Base-by-base conservation (phyloP, 352 stramenopile genomes). In the Peronospora farinosa region DNA sequence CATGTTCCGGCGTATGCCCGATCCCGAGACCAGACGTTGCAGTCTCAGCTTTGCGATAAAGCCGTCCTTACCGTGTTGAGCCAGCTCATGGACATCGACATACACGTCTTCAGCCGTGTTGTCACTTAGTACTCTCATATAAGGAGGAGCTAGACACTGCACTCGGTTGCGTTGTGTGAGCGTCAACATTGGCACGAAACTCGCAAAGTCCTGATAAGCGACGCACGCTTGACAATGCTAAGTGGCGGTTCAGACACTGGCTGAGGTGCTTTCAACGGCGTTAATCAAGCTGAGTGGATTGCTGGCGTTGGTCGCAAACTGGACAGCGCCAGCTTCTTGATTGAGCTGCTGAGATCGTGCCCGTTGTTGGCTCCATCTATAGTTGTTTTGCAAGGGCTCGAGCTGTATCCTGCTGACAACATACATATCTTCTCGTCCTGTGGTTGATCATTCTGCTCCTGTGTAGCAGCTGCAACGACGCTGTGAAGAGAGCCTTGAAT, bases 21-120 rank as follows among this genome's bases (percentile, higher is more conserved):
- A 64, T 12, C 73, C 65, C 2, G 78, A 88, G 32, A 70, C 79
- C 19, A 91, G 35, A 5, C 75, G 78, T 5, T 59, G 69, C 3
- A 86, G 64, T 17, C 74, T 61, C n/a, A 89, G 44, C 5, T 72
- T 60, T 1, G 73, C 69, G 37, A 86, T 78, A 47, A 88, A 91
- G 0, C 74, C 70, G n/a, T 88, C 80, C 36, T 88, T 81, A 44
- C 80, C 74, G 27, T 91, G 74, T 15, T 78, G 66, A n/a, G 71
- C 77, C 8, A 91, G 60, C 17, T 79, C 69, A 17, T 75, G 61
- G 10, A 91, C 67, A 42, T 89, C 66, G 7, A 90, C 79, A 35
- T 73, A 90, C 27, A 90, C 69, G 15, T 89, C 78, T 27, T 88
- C 74, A 11, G 35, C 33, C 0, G 46, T 47, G 17, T 48, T 47